These are phyloP conservation scores for Whalleya microplaca DNA, from an alignment of 2,329 filamentous ascomycete genomes.

Conservation along the genomic window DNA sequence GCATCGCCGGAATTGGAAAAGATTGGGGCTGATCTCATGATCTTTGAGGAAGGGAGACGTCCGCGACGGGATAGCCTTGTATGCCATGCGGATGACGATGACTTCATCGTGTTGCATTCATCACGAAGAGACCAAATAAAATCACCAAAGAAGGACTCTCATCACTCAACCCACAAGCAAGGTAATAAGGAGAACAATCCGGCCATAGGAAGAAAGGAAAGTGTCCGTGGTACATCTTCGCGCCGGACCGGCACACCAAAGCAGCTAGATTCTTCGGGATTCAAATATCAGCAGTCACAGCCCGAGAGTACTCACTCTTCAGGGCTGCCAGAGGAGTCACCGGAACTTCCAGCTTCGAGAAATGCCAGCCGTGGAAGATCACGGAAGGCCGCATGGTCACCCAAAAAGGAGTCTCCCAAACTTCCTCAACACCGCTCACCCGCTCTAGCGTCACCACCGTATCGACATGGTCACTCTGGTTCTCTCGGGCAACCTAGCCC, in stretches of 20 bases:
- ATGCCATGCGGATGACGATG: constrained; percentile 32
- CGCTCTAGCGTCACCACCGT: constrained; percentile 1
- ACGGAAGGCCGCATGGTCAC: neutral
- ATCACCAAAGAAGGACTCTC: neutral
- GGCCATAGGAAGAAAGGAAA: neutral
- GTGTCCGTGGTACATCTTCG: neutral
- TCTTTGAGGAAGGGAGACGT: constrained; percentile 26
- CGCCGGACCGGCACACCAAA: neutral
- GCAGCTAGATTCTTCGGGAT: neutral
- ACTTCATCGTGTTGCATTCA: constrained; percentile 23
- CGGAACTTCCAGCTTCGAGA: constrained; percentile 1
- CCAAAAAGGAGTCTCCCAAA: neutral
- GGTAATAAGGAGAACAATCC: neutral
- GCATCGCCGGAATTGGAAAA: constrained; percentile 25
- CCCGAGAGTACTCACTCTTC: neutral
- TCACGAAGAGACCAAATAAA: neutral
- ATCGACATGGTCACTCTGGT: constrained; percentile 3
- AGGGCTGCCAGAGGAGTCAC: neutral
- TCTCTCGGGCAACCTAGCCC: constrained; percentile 3
- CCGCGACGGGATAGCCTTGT: constrained; percentile 28
- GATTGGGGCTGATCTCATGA: constrained; percentile 28
- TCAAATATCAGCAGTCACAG: neutral
- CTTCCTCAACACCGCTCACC: neutral
- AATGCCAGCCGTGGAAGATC: neutral
- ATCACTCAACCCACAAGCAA: neutral